phyloP scores from a whole-genome alignment of 768 basidiomycete genomes.

The Kwoniella mangroviensis region DNA sequence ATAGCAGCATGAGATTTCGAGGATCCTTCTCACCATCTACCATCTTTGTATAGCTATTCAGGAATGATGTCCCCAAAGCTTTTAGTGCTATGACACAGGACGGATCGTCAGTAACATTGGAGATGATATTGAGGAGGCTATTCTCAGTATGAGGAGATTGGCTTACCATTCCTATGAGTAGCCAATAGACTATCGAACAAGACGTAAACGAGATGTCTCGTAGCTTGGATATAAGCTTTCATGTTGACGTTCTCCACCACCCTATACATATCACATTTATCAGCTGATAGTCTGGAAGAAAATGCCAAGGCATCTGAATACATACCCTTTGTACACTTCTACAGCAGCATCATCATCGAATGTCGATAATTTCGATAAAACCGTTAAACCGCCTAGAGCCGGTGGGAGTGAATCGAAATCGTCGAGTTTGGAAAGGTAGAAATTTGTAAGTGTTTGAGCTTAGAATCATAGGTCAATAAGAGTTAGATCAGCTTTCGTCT shows the following conservation, averaged over 20 bases:
- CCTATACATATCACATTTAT: constrained; percentile 59
- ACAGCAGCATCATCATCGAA: constrained; percentile 71
- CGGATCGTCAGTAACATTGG: constrained; percentile 8
- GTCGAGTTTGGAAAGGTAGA: constrained; percentile 84
- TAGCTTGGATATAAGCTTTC: constrained; percentile 78
- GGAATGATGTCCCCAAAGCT: constrained; percentile 71
- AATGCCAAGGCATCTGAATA: constrained; percentile 23
- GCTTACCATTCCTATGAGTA: constrained; percentile 69
- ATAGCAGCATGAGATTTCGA: constrained; percentile 85
- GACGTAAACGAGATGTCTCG: constrained; percentile 77
- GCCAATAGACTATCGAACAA: constrained; percentile 80
- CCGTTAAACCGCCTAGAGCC: constrained; percentile 74
- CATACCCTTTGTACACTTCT: constrained; percentile 68
- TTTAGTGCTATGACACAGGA: constrained; percentile 65
- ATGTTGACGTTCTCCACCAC: constrained; percentile 78
- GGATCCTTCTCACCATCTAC: constrained; percentile 98
- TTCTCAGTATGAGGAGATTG: background rate
- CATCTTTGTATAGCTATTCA: constrained; percentile 74
- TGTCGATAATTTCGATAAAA: constrained; percentile 67
- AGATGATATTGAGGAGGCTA: background rate
- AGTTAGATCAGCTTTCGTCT: background rate
- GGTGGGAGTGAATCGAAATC: constrained; percentile 84
- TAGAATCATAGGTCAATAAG: background rate
- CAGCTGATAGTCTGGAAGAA: background rate
- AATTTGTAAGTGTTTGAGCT: constrained; percentile 82